These are phyloP conservation scores for Pythium vanterpoolii DNA, from an alignment of 352 stramenopile species.

Conservation along the genomic window DNA sequence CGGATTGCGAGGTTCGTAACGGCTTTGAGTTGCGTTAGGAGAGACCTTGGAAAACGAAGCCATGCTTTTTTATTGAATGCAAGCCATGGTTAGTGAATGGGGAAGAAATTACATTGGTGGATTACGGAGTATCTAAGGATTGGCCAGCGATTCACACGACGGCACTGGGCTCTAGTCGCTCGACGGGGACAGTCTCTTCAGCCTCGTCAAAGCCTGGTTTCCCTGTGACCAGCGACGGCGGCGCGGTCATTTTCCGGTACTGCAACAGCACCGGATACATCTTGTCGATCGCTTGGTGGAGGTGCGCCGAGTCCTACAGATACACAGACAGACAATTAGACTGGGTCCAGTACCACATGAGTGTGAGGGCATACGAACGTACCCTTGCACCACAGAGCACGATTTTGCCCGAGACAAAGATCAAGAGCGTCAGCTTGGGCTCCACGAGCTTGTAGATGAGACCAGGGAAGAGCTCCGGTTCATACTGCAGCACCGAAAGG, in stretches of 20 bases:
- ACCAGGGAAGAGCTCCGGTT: constrained; percentile 99
- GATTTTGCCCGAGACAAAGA: constrained; percentile 99
- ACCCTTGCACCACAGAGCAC: constrained; percentile 88
- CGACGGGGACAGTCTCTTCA: constrained; percentile 44
- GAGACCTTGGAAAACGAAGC: too few species aligned
- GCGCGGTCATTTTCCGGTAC: constrained; percentile 69
- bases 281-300: constrained; percentile 67
- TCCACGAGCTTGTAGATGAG: constrained; percentile 98
- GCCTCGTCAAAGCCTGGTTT: constrained; percentile 63
- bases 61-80: too few species aligned
- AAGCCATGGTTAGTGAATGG: neutral
- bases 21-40: neutral
- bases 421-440: constrained; percentile 98
- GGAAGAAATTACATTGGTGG: neutral
- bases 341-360: neutral
- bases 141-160: constrained; percentile 32
- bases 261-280: constrained; percentile 68
- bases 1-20: constrained; percentile 13
- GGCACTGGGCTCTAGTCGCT: constrained; percentile 56
- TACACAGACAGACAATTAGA: neutral
- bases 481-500: constrained; percentile 75
- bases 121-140: neutral
- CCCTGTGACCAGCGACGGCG: constrained; percentile 65
- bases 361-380: neutral
- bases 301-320: constrained; percentile 34